Base-by-base conservation (phyloP, 1,284 basidiomycete species). In the Malassezia sp. region DNA sequence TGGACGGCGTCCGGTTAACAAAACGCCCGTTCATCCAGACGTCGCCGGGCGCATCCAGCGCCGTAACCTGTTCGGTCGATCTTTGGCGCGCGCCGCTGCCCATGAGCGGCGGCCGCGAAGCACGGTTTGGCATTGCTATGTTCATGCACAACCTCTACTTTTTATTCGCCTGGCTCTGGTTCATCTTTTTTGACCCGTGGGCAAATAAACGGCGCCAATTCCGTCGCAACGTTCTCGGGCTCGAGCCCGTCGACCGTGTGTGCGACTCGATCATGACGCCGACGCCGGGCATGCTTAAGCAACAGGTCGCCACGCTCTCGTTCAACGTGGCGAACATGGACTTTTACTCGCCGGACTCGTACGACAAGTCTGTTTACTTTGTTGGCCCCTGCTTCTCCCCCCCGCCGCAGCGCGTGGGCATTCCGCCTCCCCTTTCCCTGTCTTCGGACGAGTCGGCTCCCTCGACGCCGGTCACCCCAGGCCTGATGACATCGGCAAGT, bases 1-100 rank as follows among this genome's bases (percentile, higher is more conserved):
- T 62, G 21, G 55, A 54, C 23, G 60, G 56, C n/a, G 50, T 46
- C 20, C 57, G 60, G n/a, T 49, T 62, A 38, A 58, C 53, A 4
- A 53, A 54, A 8, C 43, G 59, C 6, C 49, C 51, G 2, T 62
- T 50, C 30, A 45, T 50, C 18, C 42, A 44, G 37, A 56, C 57
- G 24, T 58, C 55, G 11, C 57, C 59, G 5, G 56, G 54, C 6
- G 56, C 59, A 10, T 52, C 56, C 24, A 54, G 54, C 3, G 56
- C 59, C 12, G 57, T 53, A 2, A 46, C 57, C 2, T 58, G 50
- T 3, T 51, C 53, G 2, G 44, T 34, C 32, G 34, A 27, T 39
- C 42, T 51, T 42, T 39, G 30, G 36, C 43, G 17, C 45, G 45
- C 54, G 30, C 59, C 59, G 2, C 47, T 58, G 26, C 59, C 59